Evolutionary conservation across 495 filamentous ascomycete species (phyloP), one percentile per base, ranked within the genome.

Genomic region (Penicillium angulare): DNA sequence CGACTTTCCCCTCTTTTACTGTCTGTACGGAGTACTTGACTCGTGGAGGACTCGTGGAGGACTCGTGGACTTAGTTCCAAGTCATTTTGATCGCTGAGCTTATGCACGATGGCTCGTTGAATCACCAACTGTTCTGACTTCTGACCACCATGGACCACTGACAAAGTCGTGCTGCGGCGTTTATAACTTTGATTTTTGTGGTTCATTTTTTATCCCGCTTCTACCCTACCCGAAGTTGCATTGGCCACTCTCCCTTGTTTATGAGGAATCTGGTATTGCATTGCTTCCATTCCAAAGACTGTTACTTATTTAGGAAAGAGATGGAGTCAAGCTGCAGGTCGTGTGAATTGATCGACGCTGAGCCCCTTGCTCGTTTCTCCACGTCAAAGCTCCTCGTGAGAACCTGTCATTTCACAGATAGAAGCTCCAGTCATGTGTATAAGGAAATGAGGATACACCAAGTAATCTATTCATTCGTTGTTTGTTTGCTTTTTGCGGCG

Each of bases 101-200:
- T 60, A 59, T 59, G 58, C 58, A 59, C 50, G 54, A 45, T 35
- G 52, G 23, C n/a, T 29, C 9, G 35, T 13, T 40, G 26, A 47
- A 56, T 61, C 58, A 61, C 55, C 52, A 56, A 61, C 55, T 26
- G 16, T 50, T 47, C 31, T 20, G 34, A 27, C 27, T 31, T 36
- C 10, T 16, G 48, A 32, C n/a, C 32, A 27, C 17, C 26, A 26
- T 34, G 17, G 24, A 41, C 50, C 7, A 10, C 17, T 16, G 32
- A 8, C 4, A 18, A n/a, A 23, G 36, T 42, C 10, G 38, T 24
- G 7, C 31, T 53, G 47, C 46, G 45, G 41, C 21, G 43, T 51
- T 20, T 48, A 24, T 31, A 4, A 21, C 38, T 24, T 9, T 39
- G 8, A 6, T 18, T 46, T 31, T 15, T 31, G 23, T 35, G n/a